These are phyloP conservation scores for Malassezia sp. DNA, from an alignment of 1,284 basidiomycete genomes.

Conservation along the genomic window DNA sequence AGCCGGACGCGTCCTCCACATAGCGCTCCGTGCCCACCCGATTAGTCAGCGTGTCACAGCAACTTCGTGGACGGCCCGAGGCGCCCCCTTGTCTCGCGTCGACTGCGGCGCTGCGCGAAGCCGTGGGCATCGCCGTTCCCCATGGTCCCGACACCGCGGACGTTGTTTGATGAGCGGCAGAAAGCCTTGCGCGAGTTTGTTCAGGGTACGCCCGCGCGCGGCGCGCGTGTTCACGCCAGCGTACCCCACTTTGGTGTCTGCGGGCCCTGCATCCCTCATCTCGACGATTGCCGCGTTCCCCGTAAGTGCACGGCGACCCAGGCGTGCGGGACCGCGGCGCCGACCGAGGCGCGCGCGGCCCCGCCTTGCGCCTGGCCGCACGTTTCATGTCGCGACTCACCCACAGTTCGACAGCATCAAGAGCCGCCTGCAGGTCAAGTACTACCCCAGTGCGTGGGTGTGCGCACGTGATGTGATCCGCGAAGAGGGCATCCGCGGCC, in stretches of 20 bases:
- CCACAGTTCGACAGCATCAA: conserved; percentile 41
- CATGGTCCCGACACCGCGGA: too few relatives aligned
- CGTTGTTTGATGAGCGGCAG: conserved; percentile 3
- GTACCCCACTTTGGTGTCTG: conserved; percentile 39
- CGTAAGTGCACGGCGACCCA: conserved; percentile 17
- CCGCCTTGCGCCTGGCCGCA: background rate
- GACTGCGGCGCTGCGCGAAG: too few relatives aligned
- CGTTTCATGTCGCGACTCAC: background rate
- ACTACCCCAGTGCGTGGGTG: conserved; percentile 40
- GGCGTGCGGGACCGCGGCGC: too few relatives aligned
- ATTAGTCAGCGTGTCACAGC: too few relatives aligned
- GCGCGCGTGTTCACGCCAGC: too few relatives aligned
- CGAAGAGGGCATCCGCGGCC: conserved; percentile 83
- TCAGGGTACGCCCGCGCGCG: conserved; percentile 2
- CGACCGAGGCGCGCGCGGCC: background rate
- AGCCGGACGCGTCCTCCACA: background rate
- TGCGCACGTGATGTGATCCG: conserved; percentile 52
- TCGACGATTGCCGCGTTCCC: conserved; percentile 43
- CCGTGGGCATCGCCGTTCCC: too few relatives aligned
- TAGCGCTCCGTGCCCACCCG: too few relatives aligned
- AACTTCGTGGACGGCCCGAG: too few relatives aligned
- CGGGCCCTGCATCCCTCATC: conserved; percentile 41
- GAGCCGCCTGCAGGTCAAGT: conserved; percentile 39
- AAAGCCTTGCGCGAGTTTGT: conserved; percentile 1
- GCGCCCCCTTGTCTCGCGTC: too few relatives aligned